Evolutionary conservation across 2,329 filamentous ascomycete species (phyloP), one percentile per base, ranked within the genome.

Genomic region (Chaetomiaceae sp.): DNA sequence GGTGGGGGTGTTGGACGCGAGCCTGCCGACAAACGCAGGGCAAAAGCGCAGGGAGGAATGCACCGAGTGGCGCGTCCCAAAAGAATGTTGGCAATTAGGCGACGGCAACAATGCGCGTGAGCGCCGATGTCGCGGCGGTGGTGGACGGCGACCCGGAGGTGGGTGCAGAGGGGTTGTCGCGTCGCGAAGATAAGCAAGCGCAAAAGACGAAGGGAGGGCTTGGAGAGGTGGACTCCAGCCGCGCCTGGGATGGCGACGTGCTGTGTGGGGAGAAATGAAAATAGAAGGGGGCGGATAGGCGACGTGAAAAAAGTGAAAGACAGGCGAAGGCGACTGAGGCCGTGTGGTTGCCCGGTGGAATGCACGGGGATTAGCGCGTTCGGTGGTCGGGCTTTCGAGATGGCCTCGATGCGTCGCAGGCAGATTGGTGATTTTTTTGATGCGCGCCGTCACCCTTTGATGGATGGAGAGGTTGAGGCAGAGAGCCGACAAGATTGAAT

Each of bases 361-460:
- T 67, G 71, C 69, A 74, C 70, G 71, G 74, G 68, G 69, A 74
- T 77, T 74, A 74, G 78, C 76, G 77, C 78, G 73, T 71, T 73
- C 73, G 71, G 70, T 72, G 74, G 70, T 73, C 71, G 71, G 71
- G 68, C 69, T 74, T 72, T 75, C 69, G 69, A 71, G 77, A 81
- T 80, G 77, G 73, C 68, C 72, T 76, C 71, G 78, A 81, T 81
- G 77, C 54, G 70, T 75, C 76, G 75, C 74, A 73, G 74, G 75
- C 71, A 76, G 75, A 77, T 73, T 75, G 76, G 76, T 74, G 78
- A 79, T 79, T 76, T 79, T 79, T 79, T 76, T 71, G 77, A 81
- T 81, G 78, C 78, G 78, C 77, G 78, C 75, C 68, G 72, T 76
- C 70, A 71, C 73, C 71, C 61, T 66, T 62, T 70, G 72, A 72